These are phyloP conservation scores for Neurospora sp. DNA, from an alignment of 495 filamentous ascomycete species.

Conservation along the genomic window DNA sequence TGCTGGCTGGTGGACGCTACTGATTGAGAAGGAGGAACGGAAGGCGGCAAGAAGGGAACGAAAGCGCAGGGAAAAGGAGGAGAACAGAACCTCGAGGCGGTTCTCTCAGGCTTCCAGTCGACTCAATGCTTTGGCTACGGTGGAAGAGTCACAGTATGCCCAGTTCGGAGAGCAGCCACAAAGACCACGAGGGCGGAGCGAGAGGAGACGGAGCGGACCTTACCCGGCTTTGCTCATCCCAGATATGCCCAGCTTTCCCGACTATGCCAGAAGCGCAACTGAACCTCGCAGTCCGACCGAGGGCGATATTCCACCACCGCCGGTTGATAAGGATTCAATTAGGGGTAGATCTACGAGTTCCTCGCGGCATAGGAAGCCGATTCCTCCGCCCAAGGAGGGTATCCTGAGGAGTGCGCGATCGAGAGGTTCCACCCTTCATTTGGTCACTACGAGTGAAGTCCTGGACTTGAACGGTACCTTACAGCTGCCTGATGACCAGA, in stretches of 20 bases:
- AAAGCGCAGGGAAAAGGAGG: conserved; percentile 79
- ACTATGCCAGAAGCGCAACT: conserved; percentile 33
- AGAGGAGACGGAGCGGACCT: conserved; percentile 38
- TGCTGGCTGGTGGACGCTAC: conserved; percentile 91
- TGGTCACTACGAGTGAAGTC: conserved; percentile 53
- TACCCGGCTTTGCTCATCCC: conserved; percentile 40
- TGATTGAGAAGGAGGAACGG: conserved; percentile 92
- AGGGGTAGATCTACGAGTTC: conserved; percentile 51
- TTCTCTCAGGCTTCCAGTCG: conserved; percentile 80
- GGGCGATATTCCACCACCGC: conserved; percentile 45
- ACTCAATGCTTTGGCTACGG: conserved; percentile 66
- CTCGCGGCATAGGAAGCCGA: conserved; percentile 55
- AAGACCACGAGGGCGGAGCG: conserved; percentile 44
- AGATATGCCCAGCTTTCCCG: conserved; percentile 53
- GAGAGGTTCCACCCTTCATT: conserved; percentile 67
- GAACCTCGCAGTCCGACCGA: conserved; percentile 27
- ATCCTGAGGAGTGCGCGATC: conserved; percentile 50
- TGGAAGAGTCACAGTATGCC: conserved; percentile 48
- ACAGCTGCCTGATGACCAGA: conserved; percentile 18
- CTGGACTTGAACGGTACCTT: conserved; percentile 17
- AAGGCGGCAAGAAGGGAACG: conserved; percentile 76
- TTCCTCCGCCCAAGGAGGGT: conserved; percentile 77
- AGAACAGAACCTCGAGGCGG: conserved; percentile 68
- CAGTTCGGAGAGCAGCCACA: conserved; percentile 34
- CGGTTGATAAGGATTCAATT: conserved; percentile 69